These are phyloP conservation scores for Petunia secreta DNA, from an alignment of 257 asterid genomes.

Conservation along the genomic window DNA sequence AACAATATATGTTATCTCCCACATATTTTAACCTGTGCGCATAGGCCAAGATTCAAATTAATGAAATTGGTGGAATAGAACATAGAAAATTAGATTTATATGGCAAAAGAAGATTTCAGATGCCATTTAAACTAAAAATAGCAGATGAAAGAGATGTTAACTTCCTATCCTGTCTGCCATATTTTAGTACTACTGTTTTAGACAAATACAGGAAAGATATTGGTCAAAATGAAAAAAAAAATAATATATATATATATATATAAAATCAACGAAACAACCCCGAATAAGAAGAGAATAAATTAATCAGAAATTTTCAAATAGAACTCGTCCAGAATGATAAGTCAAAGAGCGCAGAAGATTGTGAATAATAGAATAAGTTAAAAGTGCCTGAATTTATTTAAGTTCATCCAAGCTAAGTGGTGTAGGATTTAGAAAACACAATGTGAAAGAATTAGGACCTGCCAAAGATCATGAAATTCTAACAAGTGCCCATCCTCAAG, in stretches of 20 bases:
- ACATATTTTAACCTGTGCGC: background rate
- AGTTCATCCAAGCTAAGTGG: background rate
- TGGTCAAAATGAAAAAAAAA: constrained; percentile 12
- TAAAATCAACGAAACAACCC: background rate
- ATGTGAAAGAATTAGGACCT: constrained; percentile 48
- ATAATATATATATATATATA: background rate
- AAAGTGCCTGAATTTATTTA: background rate
- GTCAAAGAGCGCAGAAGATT: background rate
- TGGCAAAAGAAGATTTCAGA: background rate
- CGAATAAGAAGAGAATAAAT: background rate
- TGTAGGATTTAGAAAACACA: background rate
- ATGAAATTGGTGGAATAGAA: background rate
- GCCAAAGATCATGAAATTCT: constrained; percentile 94
- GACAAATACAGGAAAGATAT: background rate
- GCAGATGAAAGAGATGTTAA: constrained; percentile 9
- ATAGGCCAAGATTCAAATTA: constrained; percentile 5
- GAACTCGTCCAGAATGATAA: background rate
- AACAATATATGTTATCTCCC: background rate
- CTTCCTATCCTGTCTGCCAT: background rate
- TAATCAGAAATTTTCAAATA: constrained; percentile 14
- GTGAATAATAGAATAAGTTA: background rate
- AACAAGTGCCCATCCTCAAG: constrained; percentile 70
- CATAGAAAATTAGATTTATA: background rate
- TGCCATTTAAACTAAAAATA: background rate
- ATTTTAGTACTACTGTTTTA: constrained; percentile 9